phyloP scores from a whole-genome alignment of 305 asterid species.

The Fraxinus ornus region DNA sequence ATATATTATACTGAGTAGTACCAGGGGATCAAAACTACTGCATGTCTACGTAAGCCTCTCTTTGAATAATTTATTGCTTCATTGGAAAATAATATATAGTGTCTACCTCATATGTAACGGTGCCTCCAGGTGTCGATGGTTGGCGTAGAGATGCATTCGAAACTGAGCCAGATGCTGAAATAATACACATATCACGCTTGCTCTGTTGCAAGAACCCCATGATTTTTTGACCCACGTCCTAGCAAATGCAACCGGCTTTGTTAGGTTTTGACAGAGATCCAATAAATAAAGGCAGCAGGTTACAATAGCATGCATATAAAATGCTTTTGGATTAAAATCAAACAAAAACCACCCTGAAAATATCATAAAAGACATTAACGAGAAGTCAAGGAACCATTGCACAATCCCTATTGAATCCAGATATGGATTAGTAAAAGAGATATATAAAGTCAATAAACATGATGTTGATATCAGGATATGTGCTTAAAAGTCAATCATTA shows the following conservation, averaged over 20 bases:
- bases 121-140: conserved; percentile 64
- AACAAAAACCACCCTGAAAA: not conserved
- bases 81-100: not conserved
- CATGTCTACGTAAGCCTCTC: not conserved
- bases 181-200: not conserved
- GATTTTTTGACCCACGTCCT: conserved; percentile 54
- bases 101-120: conserved; percentile 55
- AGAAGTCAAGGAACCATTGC: not conserved
- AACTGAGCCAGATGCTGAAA: conserved; percentile 50
- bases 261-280: not conserved
- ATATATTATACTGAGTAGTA: not conserved
- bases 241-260: conserved; percentile 24
- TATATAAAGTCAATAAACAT: not conserved
- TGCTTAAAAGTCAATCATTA: too few relatives aligned
- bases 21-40: not conserved
- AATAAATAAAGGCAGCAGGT: not conserved
- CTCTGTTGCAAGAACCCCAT: not conserved
- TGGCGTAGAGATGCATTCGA: conserved; percentile 61
- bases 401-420: not conserved
- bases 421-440: not conserved
- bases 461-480: not conserved
- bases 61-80: not conserved
- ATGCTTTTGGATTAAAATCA: not conserved
- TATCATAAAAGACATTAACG: not conserved
- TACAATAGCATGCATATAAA: not conserved